Evolutionary conservation across 441 rosid genomes (phyloP).

Genomic region (Biscutella auriculata): DNA sequence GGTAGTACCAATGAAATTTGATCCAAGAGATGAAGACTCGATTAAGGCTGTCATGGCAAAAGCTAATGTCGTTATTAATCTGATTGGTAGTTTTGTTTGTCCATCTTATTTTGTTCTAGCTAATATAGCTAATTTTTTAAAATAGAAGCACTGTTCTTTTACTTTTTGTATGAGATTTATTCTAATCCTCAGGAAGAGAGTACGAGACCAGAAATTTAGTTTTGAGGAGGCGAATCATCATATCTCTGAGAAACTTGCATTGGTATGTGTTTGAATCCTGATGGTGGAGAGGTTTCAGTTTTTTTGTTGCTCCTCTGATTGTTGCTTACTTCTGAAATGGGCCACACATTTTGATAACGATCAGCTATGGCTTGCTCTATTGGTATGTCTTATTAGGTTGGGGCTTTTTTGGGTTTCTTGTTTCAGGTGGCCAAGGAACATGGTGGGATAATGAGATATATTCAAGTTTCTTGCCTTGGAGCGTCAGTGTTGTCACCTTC

Average conservation of each 20-base stretch:
- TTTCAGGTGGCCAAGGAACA: constrained; percentile 88
- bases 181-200: constrained; percentile 53
- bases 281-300: constrained; percentile 2
- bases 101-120: not conserved
- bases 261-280: constrained; percentile 33
- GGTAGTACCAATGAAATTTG: constrained; percentile 90
- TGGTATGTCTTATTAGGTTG: constrained; percentile 11
- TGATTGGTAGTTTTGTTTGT: constrained; percentile 47
- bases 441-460: constrained; percentile 92
- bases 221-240: constrained; percentile 85
- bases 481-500: constrained; percentile 80
- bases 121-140: not conserved
- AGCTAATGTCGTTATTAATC: constrained; percentile 96
- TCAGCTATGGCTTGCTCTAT: constrained; percentile 4
- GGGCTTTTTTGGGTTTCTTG: constrained; percentile 8
- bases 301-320: not conserved
- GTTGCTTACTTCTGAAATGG: not conserved
- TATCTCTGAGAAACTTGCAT: constrained; percentile 76
- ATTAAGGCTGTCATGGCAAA: constrained; percentile 98
- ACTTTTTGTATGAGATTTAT: not conserved
- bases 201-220: constrained; percentile 89
- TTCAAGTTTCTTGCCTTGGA: constrained; percentile 95
- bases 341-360: not conserved
- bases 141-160: not conserved
- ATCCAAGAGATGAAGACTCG: constrained; percentile 84